Evolutionary conservation across 2,329 filamentous ascomycete genomes (phyloP).

Genomic region (Alternaria tenuissima): DNA sequence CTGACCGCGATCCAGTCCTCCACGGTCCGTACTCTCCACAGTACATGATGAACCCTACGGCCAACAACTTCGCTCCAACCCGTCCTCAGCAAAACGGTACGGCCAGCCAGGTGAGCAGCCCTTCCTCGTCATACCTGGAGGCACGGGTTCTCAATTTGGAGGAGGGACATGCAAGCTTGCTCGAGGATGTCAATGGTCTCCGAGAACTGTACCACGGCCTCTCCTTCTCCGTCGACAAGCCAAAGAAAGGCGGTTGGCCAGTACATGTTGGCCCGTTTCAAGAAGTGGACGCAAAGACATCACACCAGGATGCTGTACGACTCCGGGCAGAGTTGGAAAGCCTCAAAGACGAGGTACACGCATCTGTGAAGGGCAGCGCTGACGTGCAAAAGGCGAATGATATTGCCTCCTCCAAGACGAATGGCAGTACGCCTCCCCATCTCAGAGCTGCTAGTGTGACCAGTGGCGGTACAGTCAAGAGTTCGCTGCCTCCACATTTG

Average conservation of each 20-base stretch:
- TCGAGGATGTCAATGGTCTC: conserved; percentile 25
- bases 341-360: conserved; percentile 19
- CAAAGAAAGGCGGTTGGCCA: conserved; percentile 30
- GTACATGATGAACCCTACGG: conserved; percentile 21
- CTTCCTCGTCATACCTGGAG: conserved; percentile 26
- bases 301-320: conserved; percentile 20
- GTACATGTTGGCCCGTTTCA: conserved; percentile 28
- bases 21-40: not conserved
- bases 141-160: conserved; percentile 29
- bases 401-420: conserved; percentile 10
- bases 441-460: conserved; percentile 5
- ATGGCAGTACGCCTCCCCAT: conserved; percentile 16
- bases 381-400: conserved; percentile 19
- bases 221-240: conserved; percentile 26
- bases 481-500: conserved; percentile 31
- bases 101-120: conserved; percentile 24
- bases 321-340: conserved; percentile 29
- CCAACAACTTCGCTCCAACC: conserved; percentile 20
- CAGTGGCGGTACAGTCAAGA: conserved; percentile 12
- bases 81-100: conserved; percentile 9
- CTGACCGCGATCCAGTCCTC: conserved; percentile 8
- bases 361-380: conserved; percentile 15
- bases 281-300: conserved; percentile 14
- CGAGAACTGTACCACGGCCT: conserved; percentile 27
- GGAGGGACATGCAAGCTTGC: conserved; percentile 22